Evolutionary conservation across 768 basidiomycete species (phyloP), one percentile per base, ranked within the genome.

Genomic region (Fibroporia radiculosa): DNA sequence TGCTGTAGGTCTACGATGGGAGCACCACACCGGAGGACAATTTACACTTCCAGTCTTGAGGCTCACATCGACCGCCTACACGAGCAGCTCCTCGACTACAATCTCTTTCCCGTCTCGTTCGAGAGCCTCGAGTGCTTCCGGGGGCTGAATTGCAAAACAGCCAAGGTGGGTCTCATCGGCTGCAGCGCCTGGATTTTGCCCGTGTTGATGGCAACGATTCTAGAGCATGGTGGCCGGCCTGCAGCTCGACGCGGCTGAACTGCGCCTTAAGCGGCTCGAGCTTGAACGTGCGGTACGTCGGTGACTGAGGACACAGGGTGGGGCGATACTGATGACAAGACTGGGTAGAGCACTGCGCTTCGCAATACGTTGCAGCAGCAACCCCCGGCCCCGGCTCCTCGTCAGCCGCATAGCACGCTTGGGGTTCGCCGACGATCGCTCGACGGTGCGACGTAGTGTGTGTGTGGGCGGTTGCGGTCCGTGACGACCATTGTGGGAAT

Each of bases 201-300:
- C n/a, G n/a, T n/a, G n/a, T n/a, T n/a, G n/a, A n/a, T n/a, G n/a
- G n/a, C n/a, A n/a, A n/a, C n/a, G n/a, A n/a, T n/a, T 20, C 39
- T 44, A 87, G 84, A 83, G 82, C 51, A 84, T 84, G 77, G 78
- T 86, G 3, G 70, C 82, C 0, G 79, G 79, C 20, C 69, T 87
- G 4, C 80, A 84, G 40, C 72, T 81, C 55, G 84, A 87, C 49
- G 69, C 73, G 3, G 72, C 75, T 0, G 65, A 78, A 3, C 61
- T 73, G 14, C 78, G 77, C 44, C 60, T 84, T 38, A 82, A 80
- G 49, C 65, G 85, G 24, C 68, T 84, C 34, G 83, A 86, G 54
- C 66, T 87, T 20, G 73, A 85, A 55, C 73, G 83, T 49, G 75
- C 80, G 16, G 84, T 85, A 51, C 59, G 76, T 68, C 13, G n/a